Conservation (phyloP, 495 filamentous ascomycete genomes). For the Podospora comata region DNA sequence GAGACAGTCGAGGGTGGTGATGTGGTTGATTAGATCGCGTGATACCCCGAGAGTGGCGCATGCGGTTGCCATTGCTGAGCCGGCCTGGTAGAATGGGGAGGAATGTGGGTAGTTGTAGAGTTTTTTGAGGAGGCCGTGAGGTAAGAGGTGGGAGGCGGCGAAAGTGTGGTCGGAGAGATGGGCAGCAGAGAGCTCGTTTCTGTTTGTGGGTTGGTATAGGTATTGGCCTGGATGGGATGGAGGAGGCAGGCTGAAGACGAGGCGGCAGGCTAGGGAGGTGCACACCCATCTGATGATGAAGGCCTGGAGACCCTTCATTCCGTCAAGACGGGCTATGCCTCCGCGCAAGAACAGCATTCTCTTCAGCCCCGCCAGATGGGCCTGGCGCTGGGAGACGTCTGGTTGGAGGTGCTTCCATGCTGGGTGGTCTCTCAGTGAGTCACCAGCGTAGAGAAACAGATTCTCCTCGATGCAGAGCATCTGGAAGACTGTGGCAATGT, state of each 20-base stretch:
- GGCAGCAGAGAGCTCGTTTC: conserved; percentile 3
- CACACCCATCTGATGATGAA: conserved; percentile 20
- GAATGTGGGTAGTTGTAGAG: conserved; percentile 18
- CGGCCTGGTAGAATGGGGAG: background rate
- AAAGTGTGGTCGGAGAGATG: conserved; percentile 7
- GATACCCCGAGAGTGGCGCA: conserved; percentile 15
- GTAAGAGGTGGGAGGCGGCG: conserved; percentile 16
- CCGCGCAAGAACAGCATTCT: conserved; percentile 22
- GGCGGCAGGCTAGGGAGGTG: conserved; percentile 10
- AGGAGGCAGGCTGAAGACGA: conserved; percentile 16
- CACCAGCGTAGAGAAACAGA: conserved; percentile 7
- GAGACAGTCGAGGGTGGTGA: conserved; percentile 16
- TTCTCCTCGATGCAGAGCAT: conserved; percentile 18
- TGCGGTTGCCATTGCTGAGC: conserved; percentile 12
- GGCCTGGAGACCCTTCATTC: conserved; percentile 17
- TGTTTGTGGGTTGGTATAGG: conserved; percentile 1
- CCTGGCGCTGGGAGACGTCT: conserved; percentile 16
- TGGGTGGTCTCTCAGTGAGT: background rate
- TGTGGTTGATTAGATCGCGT: conserved; percentile 5
- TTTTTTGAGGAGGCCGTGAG: background rate
- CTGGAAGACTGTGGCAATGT: conserved; percentile 18
- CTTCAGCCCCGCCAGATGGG: conserved; percentile 18
- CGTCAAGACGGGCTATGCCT: conserved; percentile 12
- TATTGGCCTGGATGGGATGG: background rate
- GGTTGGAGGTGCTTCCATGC: conserved; percentile 12